Evolutionary conservation across 768 basidiomycete genomes (phyloP).

Genomic region (Termitomyces titanicus): DNA sequence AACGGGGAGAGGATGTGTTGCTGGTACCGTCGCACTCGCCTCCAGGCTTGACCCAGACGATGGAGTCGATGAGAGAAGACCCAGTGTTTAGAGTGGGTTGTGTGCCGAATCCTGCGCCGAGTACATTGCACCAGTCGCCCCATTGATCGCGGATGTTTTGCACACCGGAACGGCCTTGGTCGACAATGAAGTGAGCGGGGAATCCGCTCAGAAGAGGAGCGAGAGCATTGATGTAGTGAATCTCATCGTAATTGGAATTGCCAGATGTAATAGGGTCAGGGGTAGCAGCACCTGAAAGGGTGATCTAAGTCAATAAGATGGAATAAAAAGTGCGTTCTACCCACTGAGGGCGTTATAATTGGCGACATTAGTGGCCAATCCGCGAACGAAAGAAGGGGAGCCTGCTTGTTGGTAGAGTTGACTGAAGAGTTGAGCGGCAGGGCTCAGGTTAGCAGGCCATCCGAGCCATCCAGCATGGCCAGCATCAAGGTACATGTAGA

Average conservation of each 20-base stretch:
- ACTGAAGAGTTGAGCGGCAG: constrained; percentile 54
- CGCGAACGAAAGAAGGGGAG: constrained; percentile 54
- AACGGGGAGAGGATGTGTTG: constrained; percentile 50
- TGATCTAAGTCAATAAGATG: constrained; percentile 13
- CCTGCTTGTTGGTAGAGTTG: constrained; percentile 48
- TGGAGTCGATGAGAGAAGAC: constrained; percentile 50
- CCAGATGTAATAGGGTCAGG: constrained; percentile 62
- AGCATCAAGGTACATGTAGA: constrained; percentile 62
- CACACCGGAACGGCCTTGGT: constrained; percentile 61
- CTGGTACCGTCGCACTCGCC: constrained; percentile 64
- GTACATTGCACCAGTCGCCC: constrained; percentile 72
- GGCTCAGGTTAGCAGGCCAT: constrained; percentile 60
- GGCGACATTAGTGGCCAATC: constrained; percentile 57
- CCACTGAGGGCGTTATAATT: constrained; percentile 42
- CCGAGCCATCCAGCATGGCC: constrained; percentile 67
- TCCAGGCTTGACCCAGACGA: constrained; percentile 69
- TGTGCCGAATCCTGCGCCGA: constrained; percentile 58
- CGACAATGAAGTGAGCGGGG: constrained; percentile 62
- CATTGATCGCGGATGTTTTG: constrained; percentile 58
- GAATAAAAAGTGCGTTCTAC: not conserved
- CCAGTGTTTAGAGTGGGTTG: constrained; percentile 56
- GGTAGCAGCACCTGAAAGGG: constrained; percentile 35
- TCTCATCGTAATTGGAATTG: constrained; percentile 59
- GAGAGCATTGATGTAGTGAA: constrained; percentile 56
- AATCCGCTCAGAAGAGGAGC: constrained; percentile 47